These are phyloP conservation scores for Fusarium citri DNA, from an alignment of 2,329 filamentous ascomycete genomes.

Conservation along the genomic window DNA sequence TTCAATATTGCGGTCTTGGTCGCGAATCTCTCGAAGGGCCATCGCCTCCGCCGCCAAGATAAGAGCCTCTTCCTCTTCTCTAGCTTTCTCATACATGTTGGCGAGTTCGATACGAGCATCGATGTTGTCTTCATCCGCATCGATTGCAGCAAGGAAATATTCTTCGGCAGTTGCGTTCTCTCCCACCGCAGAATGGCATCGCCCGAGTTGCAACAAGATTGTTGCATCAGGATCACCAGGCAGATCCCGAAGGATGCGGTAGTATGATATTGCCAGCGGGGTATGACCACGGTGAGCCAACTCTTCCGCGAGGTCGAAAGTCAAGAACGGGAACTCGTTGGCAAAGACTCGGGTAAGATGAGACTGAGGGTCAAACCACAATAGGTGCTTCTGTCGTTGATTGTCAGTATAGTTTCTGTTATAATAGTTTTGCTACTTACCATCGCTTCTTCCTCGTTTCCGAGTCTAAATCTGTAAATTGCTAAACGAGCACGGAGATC, in stretches of 20 bases:
- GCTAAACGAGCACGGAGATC: constrained; percentile 88
- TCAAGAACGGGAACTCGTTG: constrained; percentile 80
- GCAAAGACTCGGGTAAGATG: constrained; percentile 59
- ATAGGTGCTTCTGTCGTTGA: constrained; percentile 68
- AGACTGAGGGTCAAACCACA: constrained; percentile 75
- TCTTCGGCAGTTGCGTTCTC: constrained; percentile 78
- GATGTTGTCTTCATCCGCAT: constrained; percentile 77
- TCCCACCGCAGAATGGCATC: constrained; percentile 75
- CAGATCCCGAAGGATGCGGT: constrained; percentile 64
- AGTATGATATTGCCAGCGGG: constrained; percentile 64
- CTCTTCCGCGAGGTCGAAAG: constrained; percentile 71
- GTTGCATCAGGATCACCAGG: constrained; percentile 63
- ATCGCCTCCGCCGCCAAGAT: constrained; percentile 82
- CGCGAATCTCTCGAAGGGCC: constrained; percentile 66
- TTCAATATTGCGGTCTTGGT: constrained; percentile 37
- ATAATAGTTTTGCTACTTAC: constrained; percentile 59
- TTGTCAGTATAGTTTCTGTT: constrained; percentile 19
- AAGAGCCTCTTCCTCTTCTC: constrained; percentile 80
- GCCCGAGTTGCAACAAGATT: constrained; percentile 67
- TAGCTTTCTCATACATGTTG: constrained; percentile 83
- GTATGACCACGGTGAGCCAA: constrained; percentile 51
- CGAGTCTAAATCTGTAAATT: constrained; percentile 80
- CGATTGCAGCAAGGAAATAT: constrained; percentile 79
- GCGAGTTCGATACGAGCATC: constrained; percentile 83
- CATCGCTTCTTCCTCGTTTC: constrained; percentile 77